Base-by-base conservation (phyloP, 2,329 filamentous ascomycete genomes). In the Epichloe scottii region DNA sequence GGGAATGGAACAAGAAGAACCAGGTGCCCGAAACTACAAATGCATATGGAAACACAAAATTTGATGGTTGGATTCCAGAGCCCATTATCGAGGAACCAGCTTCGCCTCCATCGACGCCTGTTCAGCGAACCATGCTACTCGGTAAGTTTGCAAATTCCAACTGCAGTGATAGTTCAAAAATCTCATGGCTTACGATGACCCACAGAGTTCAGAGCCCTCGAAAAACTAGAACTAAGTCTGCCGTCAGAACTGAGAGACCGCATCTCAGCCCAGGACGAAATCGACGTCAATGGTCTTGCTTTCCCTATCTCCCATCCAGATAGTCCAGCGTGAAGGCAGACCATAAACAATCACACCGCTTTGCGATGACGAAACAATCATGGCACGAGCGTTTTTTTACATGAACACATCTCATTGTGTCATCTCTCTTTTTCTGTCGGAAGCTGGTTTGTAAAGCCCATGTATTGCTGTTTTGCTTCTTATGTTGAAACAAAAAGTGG, bases 71-170 rank as follows among this genome's bases (percentile, higher is more conserved):
- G 14, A 52, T 64, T 12, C 62, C 63, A 1, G 57, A 63, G 39
- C 64, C 66, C 2, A 64, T 65, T 34, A 59, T 68, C 33, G 67
- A 69, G 43, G 67, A 69, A 52, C 61, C 63, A 15, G 55, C 54
- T 19, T 64, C 64, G 14, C 51, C 60, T 3, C 46, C 57, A 5
- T 48, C 52, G 6, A 61, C 63, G 3, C 59, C 63, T 11, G 53
- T 59, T 7, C 51, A 46, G 14, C 47, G 47, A 23, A 53, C 58
- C 4, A 61, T 60, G 34, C 49, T 66, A 41, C 58, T 69, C 44
- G 65, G 66, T 68, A 58, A 53, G 62, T 53, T 21, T 19, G 19
- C 40, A 12, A 10, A 15, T 33, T 21, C 33, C 6, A 46, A 8
- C 4, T n/a, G 5, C 6, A 10, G 5, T n/a, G 3, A 4, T 11